Conservation (phyloP, 495 filamentous ascomycete genomes). For the Lineolata rhizophorae region DNA sequence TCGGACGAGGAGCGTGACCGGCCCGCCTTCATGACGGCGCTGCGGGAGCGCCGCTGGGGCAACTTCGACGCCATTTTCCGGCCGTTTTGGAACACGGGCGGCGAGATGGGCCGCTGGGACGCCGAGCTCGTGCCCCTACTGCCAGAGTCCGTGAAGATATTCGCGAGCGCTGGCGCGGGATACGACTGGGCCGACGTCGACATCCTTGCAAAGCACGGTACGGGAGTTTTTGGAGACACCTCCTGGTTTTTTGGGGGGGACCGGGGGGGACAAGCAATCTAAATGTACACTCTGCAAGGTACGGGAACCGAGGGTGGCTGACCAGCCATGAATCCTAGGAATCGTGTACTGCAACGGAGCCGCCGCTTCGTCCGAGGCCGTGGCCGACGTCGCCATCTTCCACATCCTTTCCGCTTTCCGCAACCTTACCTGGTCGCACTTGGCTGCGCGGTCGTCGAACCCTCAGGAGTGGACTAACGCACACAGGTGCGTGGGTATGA, state of each 20-base stretch:
- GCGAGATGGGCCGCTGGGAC: conserved; percentile 55
- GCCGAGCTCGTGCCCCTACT: conserved; percentile 38
- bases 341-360: conserved; percentile 44
- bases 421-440: conserved; percentile 32
- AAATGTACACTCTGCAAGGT: too few relatives aligned
- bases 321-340: too few relatives aligned
- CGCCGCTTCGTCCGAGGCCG: conserved; percentile 38
- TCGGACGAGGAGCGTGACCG: conserved; percentile 11
- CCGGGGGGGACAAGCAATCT: too few relatives aligned
- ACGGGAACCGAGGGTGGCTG: too few relatives aligned
- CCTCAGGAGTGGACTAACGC: conserved; percentile 26
- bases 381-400: conserved; percentile 35
- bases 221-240: conserved; percentile 20
- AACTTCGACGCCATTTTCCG: conserved; percentile 47
- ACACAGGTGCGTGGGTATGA: conserved; percentile 26
- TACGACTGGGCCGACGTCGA: conserved; percentile 51
- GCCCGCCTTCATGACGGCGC: conserved; percentile 31
- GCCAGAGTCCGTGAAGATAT: conserved; percentile 35
- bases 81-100: conserved; percentile 50
- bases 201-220: conserved; percentile 36
- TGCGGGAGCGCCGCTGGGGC: conserved; percentile 42
- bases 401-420: conserved; percentile 40
- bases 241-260: too few relatives aligned
- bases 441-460: conserved; percentile 20
- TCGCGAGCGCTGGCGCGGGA: conserved; percentile 46